Evolutionary conservation across 2,329 filamentous ascomycete genomes (phyloP), one percentile per base, ranked within the genome.

Genomic region (Dactylellina haptotyla): DNA sequence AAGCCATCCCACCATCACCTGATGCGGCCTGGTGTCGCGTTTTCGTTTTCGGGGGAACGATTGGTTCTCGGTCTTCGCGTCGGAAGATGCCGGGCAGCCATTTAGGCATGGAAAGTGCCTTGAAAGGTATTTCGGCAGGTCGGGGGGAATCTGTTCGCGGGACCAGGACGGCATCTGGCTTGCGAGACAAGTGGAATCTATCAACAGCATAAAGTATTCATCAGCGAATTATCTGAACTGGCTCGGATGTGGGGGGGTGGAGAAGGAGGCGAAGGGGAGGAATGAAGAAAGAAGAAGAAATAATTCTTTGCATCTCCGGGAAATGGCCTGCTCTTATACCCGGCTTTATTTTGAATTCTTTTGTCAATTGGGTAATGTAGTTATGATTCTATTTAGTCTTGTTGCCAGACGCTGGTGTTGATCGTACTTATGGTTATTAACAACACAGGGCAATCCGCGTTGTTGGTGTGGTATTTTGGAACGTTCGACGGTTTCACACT

Each of bases 401-500:
- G 16, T 43, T 43, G n/a, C 16, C 4, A n/a, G 39, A 43, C 6
- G 6, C 6, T 34, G 32, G 16, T 9, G 39, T 43, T 43, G 39
- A 43, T 10, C 39, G 9, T 43, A 10, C 39, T 43, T 8, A 8
- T 16, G n/a, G 39, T 4, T 9, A 16, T 4, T 4, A 16, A 8
- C 6, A 43, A 8, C 8, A 4, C 6, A 16, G 16, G 4, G 39
- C 39, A 43, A 43, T 43, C 39, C 39, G n/a, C 39, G 39, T 43
- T 43, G 39, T 43, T 43, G 16, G 54, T 69, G 64, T 69, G 64
- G 64, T 61, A 69, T 69, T 69, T 56, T 54, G 39, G n/a, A 25
- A 28, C n/a, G n/a, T n/a, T n/a, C n/a, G n/a, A n/a, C n/a, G n/a
- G n/a, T n/a, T n/a, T n/a, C n/a, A n/a, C n/a, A n/a, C n/a, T n/a